Evolutionary conservation across 768 basidiomycete species (phyloP).

Genomic region (Cystofilobasidium macerans): DNA sequence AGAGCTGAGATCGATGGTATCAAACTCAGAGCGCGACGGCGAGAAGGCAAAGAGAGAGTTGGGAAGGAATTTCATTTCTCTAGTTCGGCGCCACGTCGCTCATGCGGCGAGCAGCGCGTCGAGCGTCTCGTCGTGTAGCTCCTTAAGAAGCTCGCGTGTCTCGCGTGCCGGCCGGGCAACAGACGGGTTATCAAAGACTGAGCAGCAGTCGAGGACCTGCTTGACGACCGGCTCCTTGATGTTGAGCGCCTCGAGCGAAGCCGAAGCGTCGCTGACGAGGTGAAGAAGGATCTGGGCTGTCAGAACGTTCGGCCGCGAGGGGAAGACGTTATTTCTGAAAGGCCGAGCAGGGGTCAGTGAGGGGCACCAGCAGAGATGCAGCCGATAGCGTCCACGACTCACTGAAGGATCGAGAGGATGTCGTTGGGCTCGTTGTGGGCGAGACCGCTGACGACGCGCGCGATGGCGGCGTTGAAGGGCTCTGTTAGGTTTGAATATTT

Average conservation of each 20-base stretch:
- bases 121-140: conserved; percentile 36
- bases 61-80: background rate
- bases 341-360: conserved; percentile 48
- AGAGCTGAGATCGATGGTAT: background rate
- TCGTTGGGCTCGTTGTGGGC: conserved; percentile 50
- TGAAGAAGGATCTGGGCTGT: conserved; percentile 43
- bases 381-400: conserved; percentile 38
- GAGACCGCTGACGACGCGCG: conserved; percentile 53
- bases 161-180: conserved; percentile 73
- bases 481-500: conserved; percentile 44
- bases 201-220: conserved; percentile 60
- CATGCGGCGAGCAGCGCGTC: conserved; percentile 30
- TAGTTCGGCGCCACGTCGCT: background rate
- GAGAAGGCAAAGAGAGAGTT: background rate
- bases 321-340: conserved; percentile 31
- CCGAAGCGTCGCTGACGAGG: conserved; percentile 35
- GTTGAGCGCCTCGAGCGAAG: conserved; percentile 58
- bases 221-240: conserved; percentile 55
- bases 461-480: conserved; percentile 56
- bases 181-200: conserved; percentile 52
- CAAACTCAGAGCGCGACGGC: too few relatives aligned
- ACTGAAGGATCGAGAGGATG: conserved; percentile 59
- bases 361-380: conserved; percentile 21
- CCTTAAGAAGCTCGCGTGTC: conserved; percentile 56
- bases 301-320: conserved; percentile 41